Evolutionary conservation across 768 basidiomycete species (phyloP).

Genomic region (Xerocomellus amylosporus): DNA sequence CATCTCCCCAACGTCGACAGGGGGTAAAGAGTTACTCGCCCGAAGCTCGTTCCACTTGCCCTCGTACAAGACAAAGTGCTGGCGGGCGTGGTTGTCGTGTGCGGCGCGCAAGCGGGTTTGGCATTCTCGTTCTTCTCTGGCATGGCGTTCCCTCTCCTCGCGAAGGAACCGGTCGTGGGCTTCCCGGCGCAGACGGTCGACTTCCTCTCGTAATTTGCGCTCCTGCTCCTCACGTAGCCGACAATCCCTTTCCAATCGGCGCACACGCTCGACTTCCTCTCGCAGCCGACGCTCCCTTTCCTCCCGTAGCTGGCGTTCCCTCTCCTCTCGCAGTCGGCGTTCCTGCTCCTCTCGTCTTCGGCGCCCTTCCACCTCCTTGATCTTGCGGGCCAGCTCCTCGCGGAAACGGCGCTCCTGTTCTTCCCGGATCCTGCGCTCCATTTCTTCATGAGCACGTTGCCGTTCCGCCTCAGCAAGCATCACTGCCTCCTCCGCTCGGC

Average conservation of each 20-base stretch:
- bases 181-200: slow-evolving; percentile 9
- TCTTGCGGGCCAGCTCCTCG: slow-evolving; percentile 5
- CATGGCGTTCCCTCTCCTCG: slow-evolving; percentile 18
- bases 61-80: slow-evolving; percentile 30
- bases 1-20: slow-evolving; percentile 32
- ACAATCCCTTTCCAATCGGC: slow-evolving; percentile 1
- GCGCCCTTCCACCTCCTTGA: slow-evolving; percentile 15
- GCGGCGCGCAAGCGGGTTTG: slow-evolving; percentile 14
- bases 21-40: slow-evolving; percentile 15
- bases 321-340: slow-evolving; percentile 4
- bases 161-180: slow-evolving; percentile 1
- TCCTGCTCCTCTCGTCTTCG: slow-evolving; percentile 12
- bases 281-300: background rate
- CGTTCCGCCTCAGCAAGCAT: slow-evolving; percentile 14
- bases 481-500: slow-evolving; percentile 12
- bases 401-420: slow-evolving; percentile 18
- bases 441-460: slow-evolving; percentile 19
- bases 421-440: slow-evolving; percentile 23
- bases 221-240: slow-evolving; percentile 7
- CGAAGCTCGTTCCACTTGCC: slow-evolving; percentile 39
- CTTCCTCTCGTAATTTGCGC: slow-evolving; percentile 14
- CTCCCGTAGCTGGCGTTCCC: slow-evolving; percentile 10
- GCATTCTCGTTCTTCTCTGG: slow-evolving; percentile 19
- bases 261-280: slow-evolving; percentile 8
- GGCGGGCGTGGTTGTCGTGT: slow-evolving; percentile 5